Base-by-base conservation (phyloP, 768 basidiomycete genomes). In the Tylopilus vinaceipallidus region DNA sequence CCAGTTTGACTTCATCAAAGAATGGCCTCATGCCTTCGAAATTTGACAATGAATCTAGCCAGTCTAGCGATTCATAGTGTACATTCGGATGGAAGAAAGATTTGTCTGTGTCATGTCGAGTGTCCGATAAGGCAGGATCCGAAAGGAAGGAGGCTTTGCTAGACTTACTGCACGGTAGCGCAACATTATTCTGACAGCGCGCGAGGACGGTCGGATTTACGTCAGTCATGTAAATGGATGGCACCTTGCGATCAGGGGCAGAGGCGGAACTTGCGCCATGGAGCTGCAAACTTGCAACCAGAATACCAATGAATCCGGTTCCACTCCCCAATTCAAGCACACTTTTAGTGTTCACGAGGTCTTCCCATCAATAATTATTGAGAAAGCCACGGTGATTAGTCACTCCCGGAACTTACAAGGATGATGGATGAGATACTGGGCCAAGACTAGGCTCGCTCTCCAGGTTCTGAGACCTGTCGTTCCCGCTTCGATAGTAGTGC, bases 381-480 rank as follows among this genome's bases (percentile, higher is more conserved):
- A 42, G 26, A 22, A 47, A 23, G 6, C 27, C 11, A 19, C 17
- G 17, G 22, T 13, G 19, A 12, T 35, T 11, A 6, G 4, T 36
- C 10, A 6, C 19, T 10, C 30, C 27, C 42, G 40, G 27, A 12
- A 59, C 63, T 56, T 66, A 87, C 88, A 76, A 64, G 81, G 71
- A 59, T 85, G 72, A 9, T 58, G 51, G 17, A 81, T 75, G 20
- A 91, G 70, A 58, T 81, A 84, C 41, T 83, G 76, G 0, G 82
- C 80, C 17, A 91, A 71, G 26, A 78, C 70, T 37, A 85, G 77
- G 55, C 87, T 84, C 6, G 90, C 86, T 24, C 75, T 71, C 90
- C 90, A 92, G 7, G 89, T 92, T 46, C 86, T 75, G 41, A 91
- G 67, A 12, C 90, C 88, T 1, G 88, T 91, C 0, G 88, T 91